These are phyloP conservation scores for Aspergillus sclerotiicarbonarius DNA, from an alignment of 495 filamentous ascomycete species.

Conservation along the genomic window DNA sequence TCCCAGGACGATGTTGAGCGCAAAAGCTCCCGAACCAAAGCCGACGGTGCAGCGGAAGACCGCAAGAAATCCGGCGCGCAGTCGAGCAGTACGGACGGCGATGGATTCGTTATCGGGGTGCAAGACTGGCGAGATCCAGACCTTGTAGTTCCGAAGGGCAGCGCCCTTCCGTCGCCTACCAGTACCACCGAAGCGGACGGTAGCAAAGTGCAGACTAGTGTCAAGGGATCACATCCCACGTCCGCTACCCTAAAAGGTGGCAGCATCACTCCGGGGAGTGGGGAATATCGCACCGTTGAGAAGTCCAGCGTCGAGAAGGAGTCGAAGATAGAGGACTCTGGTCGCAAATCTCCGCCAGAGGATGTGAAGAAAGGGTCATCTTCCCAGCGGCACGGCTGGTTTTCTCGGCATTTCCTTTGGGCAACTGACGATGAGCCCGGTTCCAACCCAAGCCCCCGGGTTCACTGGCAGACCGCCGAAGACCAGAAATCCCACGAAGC, in stretches of 20 bases:
- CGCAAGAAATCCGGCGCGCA: conserved; percentile 23
- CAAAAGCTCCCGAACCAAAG: background rate
- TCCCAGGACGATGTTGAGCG: conserved; percentile 11
- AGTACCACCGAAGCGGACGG: conserved; percentile 22
- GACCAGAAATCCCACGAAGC: conserved; percentile 18
- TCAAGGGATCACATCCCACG: conserved; percentile 32
- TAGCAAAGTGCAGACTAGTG: conserved; percentile 23
- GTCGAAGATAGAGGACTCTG: conserved; percentile 10
- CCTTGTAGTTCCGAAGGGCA: conserved; percentile 50
- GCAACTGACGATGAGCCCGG: conserved; percentile 17
- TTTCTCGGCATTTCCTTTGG: conserved; percentile 39
- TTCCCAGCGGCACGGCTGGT: conserved; percentile 30
- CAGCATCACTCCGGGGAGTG: conserved; percentile 75
- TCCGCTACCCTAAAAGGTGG: conserved; percentile 56
- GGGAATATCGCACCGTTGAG: conserved; percentile 59
- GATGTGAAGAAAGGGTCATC: conserved; percentile 7
- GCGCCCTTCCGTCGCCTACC: conserved; percentile 27
- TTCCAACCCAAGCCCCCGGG: conserved; percentile 15
- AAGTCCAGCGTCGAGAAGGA: conserved; percentile 27
- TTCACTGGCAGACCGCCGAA: conserved; percentile 2
- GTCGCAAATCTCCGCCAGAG: conserved; percentile 6
- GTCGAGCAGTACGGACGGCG: conserved; percentile 39
- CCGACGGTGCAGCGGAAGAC: conserved; percentile 6
- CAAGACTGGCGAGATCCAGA: conserved; percentile 93
- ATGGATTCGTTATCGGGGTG: conserved; percentile 86